These are phyloP conservation scores for Geotrichum carabidarum DNA, from an alignment of 1,139 yeast genomes.

Conservation along the genomic window DNA sequence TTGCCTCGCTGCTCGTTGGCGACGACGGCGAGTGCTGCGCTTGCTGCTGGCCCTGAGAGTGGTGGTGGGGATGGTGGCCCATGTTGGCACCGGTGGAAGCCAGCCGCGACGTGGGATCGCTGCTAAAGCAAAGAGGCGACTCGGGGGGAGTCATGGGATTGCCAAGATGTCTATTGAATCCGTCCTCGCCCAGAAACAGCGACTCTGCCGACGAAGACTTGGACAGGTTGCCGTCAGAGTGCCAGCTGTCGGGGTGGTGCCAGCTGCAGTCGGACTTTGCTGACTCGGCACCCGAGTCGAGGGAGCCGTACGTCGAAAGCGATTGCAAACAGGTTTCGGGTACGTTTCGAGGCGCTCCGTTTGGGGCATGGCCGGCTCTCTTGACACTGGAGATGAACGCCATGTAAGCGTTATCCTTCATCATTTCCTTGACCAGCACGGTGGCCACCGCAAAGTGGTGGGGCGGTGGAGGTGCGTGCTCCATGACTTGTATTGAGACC, in stretches of 20 bases:
- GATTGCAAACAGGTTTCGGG: slow-evolving; percentile 9
- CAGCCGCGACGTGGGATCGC: neutral
- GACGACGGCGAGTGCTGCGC: neutral
- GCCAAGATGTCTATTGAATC: neutral
- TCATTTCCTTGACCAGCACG: slow-evolving; percentile 31
- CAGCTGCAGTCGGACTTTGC: slow-evolving; percentile 11
- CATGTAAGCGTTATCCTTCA: slow-evolving; percentile 34
- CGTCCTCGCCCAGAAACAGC: slow-evolving; percentile 6
- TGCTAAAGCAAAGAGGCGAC: slow-evolving; percentile 14
- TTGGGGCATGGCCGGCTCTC: neutral
- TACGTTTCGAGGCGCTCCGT: neutral
- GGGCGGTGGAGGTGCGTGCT: slow-evolving; percentile 27
- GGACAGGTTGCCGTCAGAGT: slow-evolving; percentile 4
- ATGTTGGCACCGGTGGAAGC: no score
- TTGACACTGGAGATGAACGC: slow-evolving; percentile 23
- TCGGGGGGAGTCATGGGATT: slow-evolving; percentile 21
- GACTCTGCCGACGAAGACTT: slow-evolving; percentile 15
- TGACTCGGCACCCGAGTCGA: slow-evolving; percentile 5
- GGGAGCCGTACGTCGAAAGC: slow-evolving; percentile 7
- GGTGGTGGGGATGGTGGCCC: no score
- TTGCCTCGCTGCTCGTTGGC: neutral
- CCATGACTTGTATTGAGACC: slow-evolving; percentile 4
- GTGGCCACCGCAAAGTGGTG: slow-evolving; percentile 27
- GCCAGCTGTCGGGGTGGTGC: slow-evolving; percentile 19
- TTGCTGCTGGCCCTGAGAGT: no score